phyloP scores from a whole-genome alignment of 768 basidiomycete genomes.

The Auriscalpium microsporum region DNA sequence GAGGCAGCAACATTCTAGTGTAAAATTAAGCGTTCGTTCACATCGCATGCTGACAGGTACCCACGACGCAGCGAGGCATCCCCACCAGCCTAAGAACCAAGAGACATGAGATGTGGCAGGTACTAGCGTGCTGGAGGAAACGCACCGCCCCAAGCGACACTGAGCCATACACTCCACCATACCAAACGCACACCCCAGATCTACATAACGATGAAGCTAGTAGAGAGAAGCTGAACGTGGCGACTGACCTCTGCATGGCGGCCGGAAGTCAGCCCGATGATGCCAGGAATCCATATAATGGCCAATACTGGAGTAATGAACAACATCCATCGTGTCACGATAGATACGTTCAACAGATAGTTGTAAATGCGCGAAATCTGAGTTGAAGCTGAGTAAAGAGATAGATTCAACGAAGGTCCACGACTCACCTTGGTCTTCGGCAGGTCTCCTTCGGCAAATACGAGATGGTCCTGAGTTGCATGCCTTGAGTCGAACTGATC shows the following conservation, averaged over 20 bases:
- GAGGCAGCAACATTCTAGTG: slow-evolving; percentile 33
- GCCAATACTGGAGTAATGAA: slow-evolving; percentile 69
- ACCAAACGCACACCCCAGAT: slow-evolving; percentile 53
- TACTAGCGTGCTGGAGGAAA: neutral
- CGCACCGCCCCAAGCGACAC: slow-evolving; percentile 65
- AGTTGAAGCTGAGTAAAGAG: neutral
- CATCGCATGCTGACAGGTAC: slow-evolving; percentile 15
- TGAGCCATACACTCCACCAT: slow-evolving; percentile 85
- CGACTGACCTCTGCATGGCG: slow-evolving; percentile 42
- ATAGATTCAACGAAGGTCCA: neutral
- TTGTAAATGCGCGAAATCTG: slow-evolving; percentile 60
- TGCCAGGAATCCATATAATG: slow-evolving; percentile 66
- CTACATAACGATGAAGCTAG: slow-evolving; percentile 19
- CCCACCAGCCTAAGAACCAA: slow-evolving; percentile 62
- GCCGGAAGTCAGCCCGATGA: slow-evolving; percentile 49
- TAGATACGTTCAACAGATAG: slow-evolving; percentile 66
- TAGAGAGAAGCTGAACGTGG: slow-evolving; percentile 6
- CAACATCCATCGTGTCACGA: slow-evolving; percentile 72
- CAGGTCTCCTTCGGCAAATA: slow-evolving; percentile 53
- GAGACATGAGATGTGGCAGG: neutral
- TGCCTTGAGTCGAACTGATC: slow-evolving; percentile 51
- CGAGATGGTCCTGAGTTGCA: slow-evolving; percentile 41
- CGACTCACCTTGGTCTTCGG: slow-evolving; percentile 44
- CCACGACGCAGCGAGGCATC: slow-evolving; percentile 54
- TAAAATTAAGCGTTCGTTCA: neutral